phyloP scores from a whole-genome alignment of 139 green algal species.

The Auxenochlorella pyrenoidosa region DNA sequence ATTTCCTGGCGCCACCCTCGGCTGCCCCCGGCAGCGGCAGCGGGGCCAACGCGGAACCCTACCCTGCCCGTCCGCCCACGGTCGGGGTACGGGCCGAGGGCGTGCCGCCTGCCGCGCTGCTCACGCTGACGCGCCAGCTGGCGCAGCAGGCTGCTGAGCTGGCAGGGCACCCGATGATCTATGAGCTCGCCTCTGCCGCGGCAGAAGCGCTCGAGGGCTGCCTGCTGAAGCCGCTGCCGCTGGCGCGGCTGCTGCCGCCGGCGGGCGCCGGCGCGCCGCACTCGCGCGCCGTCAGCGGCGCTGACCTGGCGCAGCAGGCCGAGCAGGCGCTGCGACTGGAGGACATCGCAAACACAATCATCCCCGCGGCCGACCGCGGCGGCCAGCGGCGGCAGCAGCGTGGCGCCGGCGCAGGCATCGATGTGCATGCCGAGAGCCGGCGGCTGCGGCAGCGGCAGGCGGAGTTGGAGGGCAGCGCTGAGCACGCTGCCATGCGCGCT shows the following conservation, averaged over 20 bases:
- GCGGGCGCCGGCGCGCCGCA: neutral
- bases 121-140: constrained; percentile 59
- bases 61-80: constrained; percentile 59
- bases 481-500: constrained; percentile 58
- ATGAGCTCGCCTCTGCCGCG: constrained; percentile 60
- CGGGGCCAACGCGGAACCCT: neutral
- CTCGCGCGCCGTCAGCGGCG: neutral
- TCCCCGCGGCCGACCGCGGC: neutral
- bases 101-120: constrained; percentile 44
- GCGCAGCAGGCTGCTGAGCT: constrained; percentile 31
- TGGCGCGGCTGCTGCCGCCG: constrained; percentile 11
- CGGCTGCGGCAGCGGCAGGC: constrained; percentile 52
- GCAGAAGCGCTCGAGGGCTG: constrained; percentile 47
- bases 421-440: constrained; percentile 54
- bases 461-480: constrained; percentile 16
- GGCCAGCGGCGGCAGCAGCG: neutral
- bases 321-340: neutral
- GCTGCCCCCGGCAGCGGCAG: neutral
- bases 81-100: constrained; percentile 47
- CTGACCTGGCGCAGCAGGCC: neutral
- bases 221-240: constrained; percentile 15
- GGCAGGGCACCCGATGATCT: constrained; percentile 63
- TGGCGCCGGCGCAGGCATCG: neutral
- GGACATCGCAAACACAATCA: constrained; percentile 18
- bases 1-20: constrained; percentile 26